phyloP scores from a whole-genome alignment of 2,329 filamentous ascomycete genomes.

The Trichoderma gracile region DNA sequence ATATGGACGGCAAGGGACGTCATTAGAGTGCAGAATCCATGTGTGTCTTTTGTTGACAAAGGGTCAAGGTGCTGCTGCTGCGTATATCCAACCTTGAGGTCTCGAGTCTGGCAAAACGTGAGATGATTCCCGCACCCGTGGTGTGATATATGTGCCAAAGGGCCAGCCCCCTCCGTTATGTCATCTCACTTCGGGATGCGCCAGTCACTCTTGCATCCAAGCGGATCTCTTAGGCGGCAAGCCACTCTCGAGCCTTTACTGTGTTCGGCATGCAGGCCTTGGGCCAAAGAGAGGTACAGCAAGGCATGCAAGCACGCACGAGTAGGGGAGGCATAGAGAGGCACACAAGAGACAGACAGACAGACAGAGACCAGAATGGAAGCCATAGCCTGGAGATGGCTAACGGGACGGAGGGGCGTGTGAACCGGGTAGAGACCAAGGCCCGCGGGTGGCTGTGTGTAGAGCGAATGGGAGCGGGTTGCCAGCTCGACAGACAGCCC shows the following conservation, averaged over 20 bases:
- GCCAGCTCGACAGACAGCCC: constrained; percentile 1
- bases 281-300: constrained; percentile 24
- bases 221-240: constrained; percentile 25
- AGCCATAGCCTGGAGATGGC: constrained; percentile 4
- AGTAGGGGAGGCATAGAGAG: neutral
- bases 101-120: constrained; percentile 18
- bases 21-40: constrained; percentile 14
- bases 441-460: constrained; percentile 19
- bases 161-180: constrained; percentile 20
- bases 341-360: neutral
- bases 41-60: constrained; percentile 9
- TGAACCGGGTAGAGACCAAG: constrained; percentile 18
- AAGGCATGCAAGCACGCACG: constrained; percentile 18
- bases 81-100: constrained; percentile 9
- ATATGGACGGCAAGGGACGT: constrained; percentile 14
- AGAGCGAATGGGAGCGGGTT: constrained; percentile 11
- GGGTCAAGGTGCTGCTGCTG: neutral
- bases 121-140: constrained; percentile 24
- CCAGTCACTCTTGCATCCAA: constrained; percentile 24
- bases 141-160: constrained; percentile 25
- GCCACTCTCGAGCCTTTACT: constrained; percentile 24
- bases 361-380: neutral
- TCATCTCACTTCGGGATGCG: constrained; percentile 23
- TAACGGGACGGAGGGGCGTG: constrained; percentile 19
- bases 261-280: constrained; percentile 24